A percentile compares a stretch with the other conserved stretches of the same genome.
These are phyloP conservation scores for Xylaria sp. DNA, from an alignment of 2,329 filamentous ascomycete species.

Conservation along the genomic window DNA sequence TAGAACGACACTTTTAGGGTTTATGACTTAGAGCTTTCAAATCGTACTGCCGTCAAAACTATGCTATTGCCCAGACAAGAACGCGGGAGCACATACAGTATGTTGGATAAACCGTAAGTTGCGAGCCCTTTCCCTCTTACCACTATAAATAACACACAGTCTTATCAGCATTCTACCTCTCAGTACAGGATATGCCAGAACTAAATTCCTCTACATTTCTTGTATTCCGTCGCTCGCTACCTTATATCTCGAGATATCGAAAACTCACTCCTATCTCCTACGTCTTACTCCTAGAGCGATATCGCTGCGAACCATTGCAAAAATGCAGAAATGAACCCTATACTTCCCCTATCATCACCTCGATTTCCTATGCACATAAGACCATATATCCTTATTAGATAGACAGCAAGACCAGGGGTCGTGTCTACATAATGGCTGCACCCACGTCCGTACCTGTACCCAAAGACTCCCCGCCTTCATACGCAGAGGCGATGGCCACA, in stretches of 20 bases:
- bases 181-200: too few species aligned
- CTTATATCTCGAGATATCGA: not conserved
- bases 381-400: not conserved
- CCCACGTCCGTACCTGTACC: not conserved
- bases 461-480: conserved; percentile 31
- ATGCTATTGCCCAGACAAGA: not conserved
- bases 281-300: conserved; percentile 7
- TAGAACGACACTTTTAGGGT: not conserved
- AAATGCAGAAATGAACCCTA: conserved; percentile 22
- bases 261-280: not conserved
- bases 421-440: conserved; percentile 5
- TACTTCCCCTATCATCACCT: conserved; percentile 19
- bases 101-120: not conserved
- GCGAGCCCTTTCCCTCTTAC: conserved; percentile 12
- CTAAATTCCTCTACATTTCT: too few species aligned
- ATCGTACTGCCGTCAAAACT: not conserved
- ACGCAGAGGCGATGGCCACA: conserved; percentile 30
- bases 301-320: conserved; percentile 5
- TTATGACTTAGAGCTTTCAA: not conserved
- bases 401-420: not conserved
- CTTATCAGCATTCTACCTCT: too few species aligned
- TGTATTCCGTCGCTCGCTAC: not conserved
- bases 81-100: not conserved
- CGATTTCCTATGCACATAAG: not conserved
- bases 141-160: too few species aligned